These are phyloP conservation scores for Fusarium longipes DNA, from an alignment of 2,329 filamentous ascomycete genomes.

Conservation along the genomic window DNA sequence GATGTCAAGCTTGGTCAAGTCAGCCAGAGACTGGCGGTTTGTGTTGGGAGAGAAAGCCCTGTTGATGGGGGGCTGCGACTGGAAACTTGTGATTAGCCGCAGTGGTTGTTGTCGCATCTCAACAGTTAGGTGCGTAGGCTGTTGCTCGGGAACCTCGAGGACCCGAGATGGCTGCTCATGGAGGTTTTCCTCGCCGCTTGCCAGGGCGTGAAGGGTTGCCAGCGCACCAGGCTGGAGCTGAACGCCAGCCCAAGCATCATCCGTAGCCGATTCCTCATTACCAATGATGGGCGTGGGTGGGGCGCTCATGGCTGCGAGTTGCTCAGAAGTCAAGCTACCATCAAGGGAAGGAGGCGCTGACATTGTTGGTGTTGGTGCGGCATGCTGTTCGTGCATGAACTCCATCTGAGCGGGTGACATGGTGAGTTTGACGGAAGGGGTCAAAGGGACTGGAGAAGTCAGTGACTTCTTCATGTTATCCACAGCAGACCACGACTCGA, in stretches of 20 bases:
- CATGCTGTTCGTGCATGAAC: conserved; percentile 72
- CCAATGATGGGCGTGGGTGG: conserved; percentile 84
- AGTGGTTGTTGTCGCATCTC: conserved; percentile 65
- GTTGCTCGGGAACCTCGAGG: conserved; percentile 58
- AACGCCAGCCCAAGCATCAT: conserved; percentile 76
- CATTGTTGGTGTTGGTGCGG: conserved; percentile 75
- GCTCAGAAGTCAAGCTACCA: conserved; percentile 88
- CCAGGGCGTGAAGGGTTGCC: conserved; percentile 81
- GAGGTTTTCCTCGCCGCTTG: conserved; percentile 71
- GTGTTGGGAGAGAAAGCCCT: conserved; percentile 47
- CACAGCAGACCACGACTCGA: conserved; percentile 58
- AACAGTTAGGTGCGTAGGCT: conserved; percentile 34
- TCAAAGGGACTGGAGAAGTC: conserved; percentile 69
- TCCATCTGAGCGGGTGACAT: conserved; percentile 81
- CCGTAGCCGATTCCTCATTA: conserved; percentile 63
- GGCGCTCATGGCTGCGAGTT: conserved; percentile 83
- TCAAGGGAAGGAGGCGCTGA: conserved; percentile 90
- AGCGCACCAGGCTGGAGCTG: conserved; percentile 83
- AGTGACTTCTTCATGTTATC: conserved; percentile 59
- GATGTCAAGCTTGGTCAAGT: conserved; percentile 84
- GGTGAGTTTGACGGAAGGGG: conserved; percentile 74
- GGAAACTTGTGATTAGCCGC: conserved; percentile 60
- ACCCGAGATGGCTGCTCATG: conserved; percentile 58
- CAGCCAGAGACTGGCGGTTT: conserved; percentile 69
- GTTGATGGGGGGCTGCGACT: conserved; percentile 36